Percentiles rank a stretch among this genome's conserved stretches.
Conservation (phyloP, 2,329 filamentous ascomycete genomes). For the Fusarium austroafricanum region DNA sequence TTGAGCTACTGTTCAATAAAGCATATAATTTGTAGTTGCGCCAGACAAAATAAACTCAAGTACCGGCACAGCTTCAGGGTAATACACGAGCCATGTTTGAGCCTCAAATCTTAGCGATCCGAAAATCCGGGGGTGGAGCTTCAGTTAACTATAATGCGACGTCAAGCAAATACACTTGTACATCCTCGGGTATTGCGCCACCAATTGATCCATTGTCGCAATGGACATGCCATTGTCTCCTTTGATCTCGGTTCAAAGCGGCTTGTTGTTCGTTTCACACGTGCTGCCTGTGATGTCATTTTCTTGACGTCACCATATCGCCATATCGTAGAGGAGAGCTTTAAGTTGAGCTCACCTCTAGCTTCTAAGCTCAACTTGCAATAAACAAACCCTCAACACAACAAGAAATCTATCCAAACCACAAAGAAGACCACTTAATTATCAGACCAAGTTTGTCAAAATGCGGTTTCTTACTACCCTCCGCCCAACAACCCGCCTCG, state of each 20-base stretch:
- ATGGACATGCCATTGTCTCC: neutral
- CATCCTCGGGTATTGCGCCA: neutral
- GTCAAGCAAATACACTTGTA: neutral
- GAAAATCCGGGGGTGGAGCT: neutral
- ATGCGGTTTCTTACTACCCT: slow-evolving; percentile 31
- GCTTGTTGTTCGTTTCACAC: neutral
- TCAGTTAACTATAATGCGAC: neutral
- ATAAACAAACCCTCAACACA: neutral
- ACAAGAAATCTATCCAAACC: rapidly evolving
- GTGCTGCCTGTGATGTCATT: slow-evolving; percentile 36
- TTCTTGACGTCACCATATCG: slow-evolving; percentile 36
- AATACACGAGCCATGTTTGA: neutral
- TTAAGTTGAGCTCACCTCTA: slow-evolving; percentile 11
- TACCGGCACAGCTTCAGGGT: slow-evolving; percentile 23
- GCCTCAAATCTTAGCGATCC: neutral
- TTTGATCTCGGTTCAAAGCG: slow-evolving; percentile 7
- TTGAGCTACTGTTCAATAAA: too few species aligned
- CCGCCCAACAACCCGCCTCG: slow-evolving; percentile 11
- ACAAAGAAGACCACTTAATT: neutral
- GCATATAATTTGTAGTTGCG: neutral
- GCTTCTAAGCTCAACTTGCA: neutral
- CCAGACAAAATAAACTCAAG: neutral
- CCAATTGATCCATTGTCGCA: neutral
- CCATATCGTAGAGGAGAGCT: slow-evolving; percentile 8
- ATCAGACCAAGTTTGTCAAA: neutral